These are phyloP conservation scores for Trichoderma orchidacearum DNA, from an alignment of 495 filamentous ascomycete genomes.

Conservation along the genomic window DNA sequence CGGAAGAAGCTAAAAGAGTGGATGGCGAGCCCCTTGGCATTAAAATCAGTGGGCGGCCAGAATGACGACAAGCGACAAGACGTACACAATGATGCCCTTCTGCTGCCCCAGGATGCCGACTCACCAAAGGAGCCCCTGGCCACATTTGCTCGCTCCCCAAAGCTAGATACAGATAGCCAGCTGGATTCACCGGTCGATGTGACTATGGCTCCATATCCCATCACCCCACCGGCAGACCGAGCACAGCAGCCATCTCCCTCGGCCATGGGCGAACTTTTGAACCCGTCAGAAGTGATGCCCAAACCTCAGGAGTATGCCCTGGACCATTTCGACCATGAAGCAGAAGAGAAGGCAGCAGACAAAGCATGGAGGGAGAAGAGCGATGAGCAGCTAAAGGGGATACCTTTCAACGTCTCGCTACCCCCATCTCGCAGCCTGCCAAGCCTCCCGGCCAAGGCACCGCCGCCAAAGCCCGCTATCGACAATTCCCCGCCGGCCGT, in stretches of 20 bases:
- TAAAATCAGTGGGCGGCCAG: not conserved
- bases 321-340: constrained; percentile 37
- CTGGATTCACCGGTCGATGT: constrained; percentile 39
- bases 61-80: not conserved
- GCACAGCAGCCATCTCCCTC: constrained; percentile 6
- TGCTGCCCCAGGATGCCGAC: not conserved
- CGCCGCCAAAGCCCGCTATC: constrained; percentile 26
- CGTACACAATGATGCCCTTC: not conserved
- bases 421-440: constrained; percentile 35
- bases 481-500: constrained; percentile 25
- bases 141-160: constrained; percentile 27
- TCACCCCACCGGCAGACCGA: constrained; percentile 36
- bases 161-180: constrained; percentile 23
- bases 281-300: constrained; percentile 40
- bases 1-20: constrained; percentile 77
- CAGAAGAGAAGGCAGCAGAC: constrained; percentile 27
- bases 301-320: constrained; percentile 37
- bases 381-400: constrained; percentile 21
- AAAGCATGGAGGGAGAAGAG: constrained; percentile 26
- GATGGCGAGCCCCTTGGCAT: constrained; percentile 17
- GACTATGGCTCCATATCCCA: constrained; percentile 40
- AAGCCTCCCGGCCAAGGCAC: constrained; percentile 27
- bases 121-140: constrained; percentile 14
- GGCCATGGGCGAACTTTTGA: constrained; percentile 25
- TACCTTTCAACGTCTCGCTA: constrained; percentile 27